Percentiles rank a stretch among this genome's conserved stretches.
Evolutionary conservation across 306 rosid genomes (phyloP).

Genomic region (Gastrolobium bilobum): DNA sequence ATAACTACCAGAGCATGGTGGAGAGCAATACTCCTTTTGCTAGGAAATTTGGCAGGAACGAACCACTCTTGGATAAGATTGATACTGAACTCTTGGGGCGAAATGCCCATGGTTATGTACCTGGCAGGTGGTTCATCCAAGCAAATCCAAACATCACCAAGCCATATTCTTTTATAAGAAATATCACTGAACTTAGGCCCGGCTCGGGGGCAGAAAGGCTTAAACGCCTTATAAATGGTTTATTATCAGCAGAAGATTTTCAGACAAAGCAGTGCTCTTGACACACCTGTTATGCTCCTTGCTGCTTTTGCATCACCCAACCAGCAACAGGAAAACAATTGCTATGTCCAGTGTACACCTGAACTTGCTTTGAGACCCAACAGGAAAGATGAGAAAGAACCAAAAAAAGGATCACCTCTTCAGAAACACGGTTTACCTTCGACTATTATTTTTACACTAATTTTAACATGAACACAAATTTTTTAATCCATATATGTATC

Average conservation of each 20-base stretch:
- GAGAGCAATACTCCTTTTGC: constrained; percentile 64
- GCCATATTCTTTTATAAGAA: constrained; percentile 42
- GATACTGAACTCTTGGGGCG: constrained; percentile 59
- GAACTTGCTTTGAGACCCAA: constrained; percentile 48
- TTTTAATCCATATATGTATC: constrained; percentile 53
- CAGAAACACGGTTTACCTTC: constrained; percentile 40
- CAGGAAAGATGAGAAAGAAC: constrained; percentile 47
- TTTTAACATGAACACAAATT: constrained; percentile 53
- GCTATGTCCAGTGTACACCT: constrained; percentile 25
- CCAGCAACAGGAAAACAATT: constrained; percentile 43
- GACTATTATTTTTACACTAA: constrained; percentile 49
- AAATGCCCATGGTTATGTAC: constrained; percentile 53
- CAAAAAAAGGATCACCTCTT: constrained; percentile 42
- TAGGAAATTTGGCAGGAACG: constrained; percentile 59
- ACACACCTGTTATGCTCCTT: constrained; percentile 28
- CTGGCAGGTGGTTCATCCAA: constrained; percentile 55
- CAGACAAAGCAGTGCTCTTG: constrained; percentile 57
- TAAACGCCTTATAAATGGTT: constrained; percentile 54
- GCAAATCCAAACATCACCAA: constrained; percentile 47
- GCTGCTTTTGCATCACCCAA: constrained; percentile 38
- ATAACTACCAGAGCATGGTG: constrained; percentile 56
- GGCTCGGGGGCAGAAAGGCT: constrained; percentile 64
- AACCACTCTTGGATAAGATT: constrained; percentile 57
- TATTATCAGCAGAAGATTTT: constrained; percentile 57
- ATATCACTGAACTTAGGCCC: constrained; percentile 57